Percentiles rank a stretch among this genome's conserved stretches.
phyloP scores from a whole-genome alignment of 441 rosid species.

The Macaranga tanarius region DNA sequence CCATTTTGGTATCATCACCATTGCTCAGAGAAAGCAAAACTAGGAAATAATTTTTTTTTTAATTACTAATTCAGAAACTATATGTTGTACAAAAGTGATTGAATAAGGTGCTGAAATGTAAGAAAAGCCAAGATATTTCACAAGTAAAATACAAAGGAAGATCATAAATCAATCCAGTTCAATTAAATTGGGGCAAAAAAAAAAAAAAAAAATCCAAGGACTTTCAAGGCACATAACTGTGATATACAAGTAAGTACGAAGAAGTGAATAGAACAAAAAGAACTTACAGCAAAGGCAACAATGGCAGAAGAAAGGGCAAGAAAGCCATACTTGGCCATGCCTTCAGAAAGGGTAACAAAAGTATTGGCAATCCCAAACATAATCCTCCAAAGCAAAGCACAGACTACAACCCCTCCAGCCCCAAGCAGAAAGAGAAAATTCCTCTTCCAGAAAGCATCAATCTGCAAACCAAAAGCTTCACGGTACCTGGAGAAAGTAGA shows the following conservation, averaged over 20 bases:
- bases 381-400: constrained; percentile 79
- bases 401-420: constrained; percentile 58
- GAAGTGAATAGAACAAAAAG: constrained; percentile 4
- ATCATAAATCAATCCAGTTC: too few species aligned
- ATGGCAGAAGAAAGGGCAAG: constrained; percentile 88
- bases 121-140: too few species aligned
- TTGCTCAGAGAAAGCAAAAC: too few species aligned
- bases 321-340: constrained; percentile 90
- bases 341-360: constrained; percentile 79
- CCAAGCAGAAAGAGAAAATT: constrained; percentile 62
- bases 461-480: constrained; percentile 67
- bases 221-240: too few species aligned
- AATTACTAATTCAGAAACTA: too few species aligned
- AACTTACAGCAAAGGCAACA: constrained; percentile 79
- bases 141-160: too few species aligned
- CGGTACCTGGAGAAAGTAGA: constrained; percentile 61
- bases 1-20: not conserved
- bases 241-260: not conserved
- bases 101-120: too few species aligned
- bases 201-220: too few species aligned
- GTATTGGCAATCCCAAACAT: constrained; percentile 87
- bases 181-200: too few species aligned
- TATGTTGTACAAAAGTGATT: too few species aligned
- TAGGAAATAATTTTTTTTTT: too few species aligned
- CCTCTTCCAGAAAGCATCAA: constrained; percentile 72